Conservation (phyloP, 768 basidiomycete species). For the Collybiopsis confluens region DNA sequence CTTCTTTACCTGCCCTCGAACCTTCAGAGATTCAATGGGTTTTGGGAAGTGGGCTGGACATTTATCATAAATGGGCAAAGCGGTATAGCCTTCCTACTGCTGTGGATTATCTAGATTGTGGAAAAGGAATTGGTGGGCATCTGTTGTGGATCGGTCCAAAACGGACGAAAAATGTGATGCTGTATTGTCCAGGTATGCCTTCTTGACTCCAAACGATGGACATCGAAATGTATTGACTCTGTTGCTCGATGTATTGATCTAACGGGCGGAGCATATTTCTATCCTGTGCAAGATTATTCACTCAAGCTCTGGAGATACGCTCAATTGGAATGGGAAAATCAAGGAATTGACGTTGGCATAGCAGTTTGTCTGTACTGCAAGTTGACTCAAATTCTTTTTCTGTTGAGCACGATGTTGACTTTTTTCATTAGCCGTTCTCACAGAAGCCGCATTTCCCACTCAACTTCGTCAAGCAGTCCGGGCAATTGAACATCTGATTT, state of each 20-base stretch:
- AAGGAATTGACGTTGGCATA: conserved; percentile 7
- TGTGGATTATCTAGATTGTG: background rate
- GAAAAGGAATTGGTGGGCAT: conserved; percentile 10
- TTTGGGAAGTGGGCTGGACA: background rate
- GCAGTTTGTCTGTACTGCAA: conserved; percentile 9
- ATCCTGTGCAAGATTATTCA: background rate
- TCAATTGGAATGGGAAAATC: conserved; percentile 2
- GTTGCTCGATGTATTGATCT: background rate
- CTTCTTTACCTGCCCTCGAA: background rate
- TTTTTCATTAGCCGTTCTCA: conserved; percentile 10
- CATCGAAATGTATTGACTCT: background rate
- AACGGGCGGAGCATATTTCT: conserved; percentile 9
- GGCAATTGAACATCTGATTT: conserved; percentile 14
- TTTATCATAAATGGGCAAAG: background rate
- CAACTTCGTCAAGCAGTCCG: conserved; percentile 14
- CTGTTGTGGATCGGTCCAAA: conserved; percentile 31
- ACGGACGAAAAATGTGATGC: conserved; percentile 26
- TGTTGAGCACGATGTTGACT: background rate
- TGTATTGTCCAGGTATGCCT: conserved; percentile 28
- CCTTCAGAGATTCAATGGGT: background rate
- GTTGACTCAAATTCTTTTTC: background rate
- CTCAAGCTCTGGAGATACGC: conserved; percentile 7
- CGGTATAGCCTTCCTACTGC: background rate
- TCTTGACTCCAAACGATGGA: background rate
- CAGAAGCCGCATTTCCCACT: conserved; percentile 14